These are phyloP conservation scores for Podospora sp. DNA, from an alignment of 495 filamentous ascomycete species.

Conservation along the genomic window DNA sequence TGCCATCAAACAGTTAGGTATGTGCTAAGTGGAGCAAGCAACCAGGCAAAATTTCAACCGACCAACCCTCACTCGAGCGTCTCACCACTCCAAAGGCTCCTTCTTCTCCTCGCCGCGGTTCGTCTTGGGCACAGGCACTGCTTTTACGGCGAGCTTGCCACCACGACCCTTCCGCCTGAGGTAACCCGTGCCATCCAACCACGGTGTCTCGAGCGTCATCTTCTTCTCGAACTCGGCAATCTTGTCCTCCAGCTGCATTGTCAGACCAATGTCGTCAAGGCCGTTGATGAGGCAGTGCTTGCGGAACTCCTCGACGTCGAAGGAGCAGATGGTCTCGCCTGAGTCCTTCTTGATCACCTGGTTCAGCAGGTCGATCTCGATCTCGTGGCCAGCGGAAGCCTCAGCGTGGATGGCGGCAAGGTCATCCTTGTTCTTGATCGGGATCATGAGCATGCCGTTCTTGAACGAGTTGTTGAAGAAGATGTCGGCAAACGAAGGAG, in stretches of 20 bases:
- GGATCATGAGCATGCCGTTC: constrained; percentile 96
- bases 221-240: constrained; percentile 81
- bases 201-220: constrained; percentile 78
- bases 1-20: not conserved
- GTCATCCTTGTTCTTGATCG: constrained; percentile 65
- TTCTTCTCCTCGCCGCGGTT: constrained; percentile 83
- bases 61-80: not conserved
- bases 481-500: constrained; percentile 92
- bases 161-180: constrained; percentile 68
- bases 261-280: constrained; percentile 94
- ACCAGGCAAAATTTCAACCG: not conserved
- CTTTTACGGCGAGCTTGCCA: constrained; percentile 74
- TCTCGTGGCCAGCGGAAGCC: constrained; percentile 77
- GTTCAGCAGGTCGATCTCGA: constrained; percentile 88
- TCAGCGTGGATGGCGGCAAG: constrained; percentile 76
- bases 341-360: constrained; percentile 77
- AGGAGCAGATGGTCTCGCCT: constrained; percentile 71
- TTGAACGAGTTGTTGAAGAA: constrained; percentile 99
- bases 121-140: constrained; percentile 83
- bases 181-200: constrained; percentile 89
- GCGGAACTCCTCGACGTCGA: constrained; percentile 88
- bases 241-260: constrained; percentile 87
- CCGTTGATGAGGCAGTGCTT: constrained; percentile 95
- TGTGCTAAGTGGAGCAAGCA: not conserved
- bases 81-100: constrained; percentile 90